phyloP scores from a whole-genome alignment of 1,139 yeast genomes.

The Zygosaccharomyces sapae region DNA sequence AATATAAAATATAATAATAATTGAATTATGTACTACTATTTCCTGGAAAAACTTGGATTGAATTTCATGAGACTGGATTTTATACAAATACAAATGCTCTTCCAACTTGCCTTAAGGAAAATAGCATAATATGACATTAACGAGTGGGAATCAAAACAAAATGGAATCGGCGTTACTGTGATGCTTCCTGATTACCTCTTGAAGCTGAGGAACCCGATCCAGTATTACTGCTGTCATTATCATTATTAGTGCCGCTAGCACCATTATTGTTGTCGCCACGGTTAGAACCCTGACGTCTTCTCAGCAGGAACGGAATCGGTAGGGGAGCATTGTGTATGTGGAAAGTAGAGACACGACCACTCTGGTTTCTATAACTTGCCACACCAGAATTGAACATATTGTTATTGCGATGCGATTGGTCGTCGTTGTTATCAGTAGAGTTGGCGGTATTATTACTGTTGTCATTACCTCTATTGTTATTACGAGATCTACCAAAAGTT shows the following conservation, averaged over 20 bases:
- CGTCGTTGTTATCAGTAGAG: neutral
- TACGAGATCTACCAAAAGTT: conserved; percentile 7
- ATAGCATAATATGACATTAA: neutral
- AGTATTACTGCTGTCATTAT: neutral
- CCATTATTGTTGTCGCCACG: neutral
- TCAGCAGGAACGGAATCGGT: conserved; percentile 4
- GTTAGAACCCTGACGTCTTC: conserved; percentile 5
- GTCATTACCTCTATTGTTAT: conserved; percentile 2
- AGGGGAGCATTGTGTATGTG: conserved; percentile 12
- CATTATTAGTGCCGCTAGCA: neutral
- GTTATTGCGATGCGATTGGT: conserved; percentile 4
- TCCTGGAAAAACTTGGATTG: too few species aligned
- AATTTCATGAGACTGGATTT: too few species aligned
- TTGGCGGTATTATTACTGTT: conserved; percentile 2
- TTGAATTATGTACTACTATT: neutral
- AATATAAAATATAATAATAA: neutral
- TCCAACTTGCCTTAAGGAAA: too few species aligned
- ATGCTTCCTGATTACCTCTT: conserved; percentile 4
- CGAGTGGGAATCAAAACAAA: neutral
- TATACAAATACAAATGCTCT: too few species aligned
- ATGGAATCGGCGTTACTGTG: neutral
- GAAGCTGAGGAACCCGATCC: conserved; percentile 5
- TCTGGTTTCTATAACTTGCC: conserved; percentile 26
- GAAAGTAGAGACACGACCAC: conserved; percentile 24
- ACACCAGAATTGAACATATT: conserved; percentile 26